phyloP scores from a whole-genome alignment of 2,329 filamentous ascomycete species.

The Fusarium piperis region DNA sequence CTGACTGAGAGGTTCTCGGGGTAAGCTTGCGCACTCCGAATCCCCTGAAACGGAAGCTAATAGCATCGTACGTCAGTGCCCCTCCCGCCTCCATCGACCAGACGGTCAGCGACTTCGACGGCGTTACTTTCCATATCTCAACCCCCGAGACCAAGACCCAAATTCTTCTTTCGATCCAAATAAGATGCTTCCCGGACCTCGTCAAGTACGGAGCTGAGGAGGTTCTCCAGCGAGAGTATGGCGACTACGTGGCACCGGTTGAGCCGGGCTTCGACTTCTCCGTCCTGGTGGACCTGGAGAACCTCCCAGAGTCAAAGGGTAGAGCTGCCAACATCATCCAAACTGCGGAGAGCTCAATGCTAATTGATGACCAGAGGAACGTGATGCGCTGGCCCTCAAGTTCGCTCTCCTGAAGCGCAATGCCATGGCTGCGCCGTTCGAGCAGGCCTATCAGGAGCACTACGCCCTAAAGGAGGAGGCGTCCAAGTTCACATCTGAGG shows the following conservation, averaged over 20 bases:
- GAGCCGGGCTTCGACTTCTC: slow-evolving; percentile 98
- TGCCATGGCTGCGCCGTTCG: slow-evolving; percentile 98
- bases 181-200: slow-evolving; percentile 94
- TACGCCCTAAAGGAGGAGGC: slow-evolving; percentile 87
- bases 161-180: slow-evolving; percentile 92
- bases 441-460: slow-evolving; percentile 95
- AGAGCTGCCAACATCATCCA: slow-evolving; percentile 12
- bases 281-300: slow-evolving; percentile 87
- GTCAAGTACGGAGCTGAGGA: slow-evolving; percentile 92
- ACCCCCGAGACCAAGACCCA: slow-evolving; percentile 94
- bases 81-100: slow-evolving; percentile 92
- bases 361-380: slow-evolving; percentile 68
- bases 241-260: slow-evolving; percentile 84
- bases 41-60: slow-evolving; percentile 45
- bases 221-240: slow-evolving; percentile 94
- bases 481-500: slow-evolving; percentile 91
- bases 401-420: slow-evolving; percentile 96
- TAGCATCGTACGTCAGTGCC: slow-evolving; percentile 68
- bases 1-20: slow-evolving; percentile 94
- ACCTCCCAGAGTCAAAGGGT: slow-evolving; percentile 83
- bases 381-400: slow-evolving; percentile 85
- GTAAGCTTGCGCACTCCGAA: slow-evolving; percentile 57
- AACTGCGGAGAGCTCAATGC: not conserved
- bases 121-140: slow-evolving; percentile 97
- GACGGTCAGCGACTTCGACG: slow-evolving; percentile 98